Evolutionary conservation across 352 stramenopile species (phyloP), one percentile per base, ranked within the genome.

Genomic region (Elongisporangium prolatum): DNA sequence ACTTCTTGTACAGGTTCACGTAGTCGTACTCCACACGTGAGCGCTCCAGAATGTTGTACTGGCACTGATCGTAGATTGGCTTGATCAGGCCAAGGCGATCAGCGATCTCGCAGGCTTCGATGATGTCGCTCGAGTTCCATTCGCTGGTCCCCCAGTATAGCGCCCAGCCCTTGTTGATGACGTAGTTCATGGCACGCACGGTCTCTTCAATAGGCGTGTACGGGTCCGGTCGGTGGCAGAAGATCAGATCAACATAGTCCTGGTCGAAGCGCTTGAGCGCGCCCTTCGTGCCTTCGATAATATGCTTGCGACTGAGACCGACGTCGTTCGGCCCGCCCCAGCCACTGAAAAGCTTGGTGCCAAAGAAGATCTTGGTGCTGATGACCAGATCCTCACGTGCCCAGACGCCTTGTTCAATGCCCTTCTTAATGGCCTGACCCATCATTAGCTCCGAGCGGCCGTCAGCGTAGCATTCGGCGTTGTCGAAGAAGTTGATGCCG

Each of bases 11-110:
- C 52, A 89, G 50, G 20, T 72, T 59, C 22, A 60, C 52, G 54
- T 75, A 86, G 59, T 89, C 75, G 48, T 72, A 70, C 53, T 89
- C 79, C 14, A 89, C 67, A 20, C 68, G 67, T 24, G 68, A 64
- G 37, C 79, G 74, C 20, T 87, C 57, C 10, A 89, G 64, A 21
- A 89, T 52, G 51, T 84, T 81, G 70, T 89, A 89, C 57, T 81
- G 58, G 2, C 72, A 63, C 59, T 88, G 77, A 55, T 88, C 75
- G 0, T 78, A 63, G 13, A 74, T 50, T 8, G 74, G 71, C 21
- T 61, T 60, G 9, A 71, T 57, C 1, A 74, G 57, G 2, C 57
- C 57, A 4, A 77, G 48, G 14, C 60, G 57, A 16, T 80, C 65
- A 1, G 71, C 71, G 55, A 80, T 73, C 4, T 57, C 49, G 16